A percentile compares a stretch with the other conserved stretches of the same genome.
These are phyloP conservation scores for Termitomyces sp. DNA, from an alignment of 768 basidiomycete genomes.

Conservation along the genomic window DNA sequence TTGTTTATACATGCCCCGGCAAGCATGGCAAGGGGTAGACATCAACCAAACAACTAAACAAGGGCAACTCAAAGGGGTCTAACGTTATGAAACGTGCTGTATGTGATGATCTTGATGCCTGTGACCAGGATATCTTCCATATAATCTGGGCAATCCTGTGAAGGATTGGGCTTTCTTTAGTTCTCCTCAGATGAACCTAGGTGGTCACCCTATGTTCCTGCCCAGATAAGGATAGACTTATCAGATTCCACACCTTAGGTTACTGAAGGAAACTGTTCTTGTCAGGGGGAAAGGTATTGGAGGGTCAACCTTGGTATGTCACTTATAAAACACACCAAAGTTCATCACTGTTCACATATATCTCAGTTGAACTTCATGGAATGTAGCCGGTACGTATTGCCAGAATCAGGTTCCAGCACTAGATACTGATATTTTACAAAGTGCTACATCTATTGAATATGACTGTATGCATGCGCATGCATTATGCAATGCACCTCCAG, in stretches of 20 bases:
- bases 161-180: constrained; percentile 5
- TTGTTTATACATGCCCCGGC: too few relatives aligned
- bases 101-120: too few relatives aligned
- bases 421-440: not conserved
- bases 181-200: not conserved
- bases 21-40: too few relatives aligned
- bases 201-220: not conserved
- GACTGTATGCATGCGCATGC: too few relatives aligned
- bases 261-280: not conserved
- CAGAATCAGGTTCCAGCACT: too few relatives aligned
- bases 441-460: not conserved
- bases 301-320: constrained; percentile 1
- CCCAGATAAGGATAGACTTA: not conserved
- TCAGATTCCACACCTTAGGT: not conserved
- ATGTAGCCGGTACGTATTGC: not conserved
- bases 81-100: too few relatives aligned
- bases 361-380: constrained; percentile 1
- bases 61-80: too few relatives aligned
- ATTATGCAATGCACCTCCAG: too few relatives aligned
- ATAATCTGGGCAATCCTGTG: not conserved
- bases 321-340: too few relatives aligned
- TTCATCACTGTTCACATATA: not conserved
- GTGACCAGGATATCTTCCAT: not conserved
- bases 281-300: constrained; percentile 1
- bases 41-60: too few relatives aligned